These are phyloP conservation scores for Henckelia pumila DNA, from an alignment of 257 asterid genomes.

Conservation along the genomic window DNA sequence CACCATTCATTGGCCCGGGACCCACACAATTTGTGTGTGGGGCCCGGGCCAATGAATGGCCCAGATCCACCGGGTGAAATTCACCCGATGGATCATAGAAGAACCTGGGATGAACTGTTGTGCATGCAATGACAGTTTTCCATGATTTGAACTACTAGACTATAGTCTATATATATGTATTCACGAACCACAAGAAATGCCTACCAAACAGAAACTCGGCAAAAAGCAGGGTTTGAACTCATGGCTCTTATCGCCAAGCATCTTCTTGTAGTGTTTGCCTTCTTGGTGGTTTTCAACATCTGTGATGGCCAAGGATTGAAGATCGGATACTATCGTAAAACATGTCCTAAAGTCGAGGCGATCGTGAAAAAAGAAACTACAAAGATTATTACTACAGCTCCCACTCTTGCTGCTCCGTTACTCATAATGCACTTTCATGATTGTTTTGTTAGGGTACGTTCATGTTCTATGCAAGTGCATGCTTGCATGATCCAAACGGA, in stretches of 20 bases:
- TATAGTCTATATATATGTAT: too few relatives aligned
- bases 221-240: neutral
- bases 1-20: too few relatives aligned
- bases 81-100: too few relatives aligned
- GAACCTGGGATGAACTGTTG: too few relatives aligned
- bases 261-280: conserved; percentile 23
- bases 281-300: conserved; percentile 23
- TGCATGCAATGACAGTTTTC: conserved; percentile 1
- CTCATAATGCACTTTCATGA: conserved; percentile 80
- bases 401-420: conserved; percentile 55
- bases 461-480: neutral
- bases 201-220: conserved; percentile 10
- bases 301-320: conserved; percentile 37
- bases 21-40: too few relatives aligned
- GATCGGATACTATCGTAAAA: conserved; percentile 33
- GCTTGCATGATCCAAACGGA: too few relatives aligned
- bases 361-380: conserved; percentile 44
- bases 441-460: conserved; percentile 64
- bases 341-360: conserved; percentile 48
- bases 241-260: conserved; percentile 43
- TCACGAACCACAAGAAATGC: neutral
- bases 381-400: conserved; percentile 33
- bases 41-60: too few relatives aligned
- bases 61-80: too few relatives aligned
- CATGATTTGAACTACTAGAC: neutral